These are phyloP conservation scores for Tetrastigma voinierianum DNA, from an alignment of 164 flowering plant species.

Conservation along the genomic window DNA sequence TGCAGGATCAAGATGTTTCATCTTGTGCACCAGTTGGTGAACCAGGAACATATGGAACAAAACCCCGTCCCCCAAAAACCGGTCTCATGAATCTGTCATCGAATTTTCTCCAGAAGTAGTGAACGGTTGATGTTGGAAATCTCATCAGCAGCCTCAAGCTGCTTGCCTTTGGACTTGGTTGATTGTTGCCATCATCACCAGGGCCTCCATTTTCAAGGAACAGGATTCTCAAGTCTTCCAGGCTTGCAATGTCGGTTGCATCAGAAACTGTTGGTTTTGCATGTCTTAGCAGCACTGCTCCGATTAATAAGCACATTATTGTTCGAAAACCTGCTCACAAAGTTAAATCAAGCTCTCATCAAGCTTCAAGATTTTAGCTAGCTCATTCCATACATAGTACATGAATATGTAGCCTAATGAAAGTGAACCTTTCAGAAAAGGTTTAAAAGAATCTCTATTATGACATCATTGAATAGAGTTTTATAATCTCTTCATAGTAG, in stretches of 20 bases:
- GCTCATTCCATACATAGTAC: background rate
- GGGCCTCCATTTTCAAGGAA: constrained; percentile 45
- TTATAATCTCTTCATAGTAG: background rate
- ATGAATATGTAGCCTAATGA: background rate
- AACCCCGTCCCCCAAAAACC: constrained; percentile 74
- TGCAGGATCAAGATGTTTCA: constrained; percentile 13
- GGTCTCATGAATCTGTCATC: constrained; percentile 83
- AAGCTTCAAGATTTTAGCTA: background rate
- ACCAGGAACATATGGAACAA: constrained; percentile 57
- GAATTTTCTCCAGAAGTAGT: constrained; percentile 78
- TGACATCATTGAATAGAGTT: background rate
- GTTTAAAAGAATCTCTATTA: too few species aligned
- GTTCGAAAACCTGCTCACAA: constrained; percentile 52
- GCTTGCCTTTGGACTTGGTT: constrained; percentile 18
- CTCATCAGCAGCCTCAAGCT: constrained; percentile 54
- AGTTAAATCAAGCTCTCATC: background rate
- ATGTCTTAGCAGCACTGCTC: constrained; percentile 34
- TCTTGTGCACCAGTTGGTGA: constrained; percentile 43
- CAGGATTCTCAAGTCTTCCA: constrained; percentile 46
- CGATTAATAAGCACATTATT: constrained; percentile 65
- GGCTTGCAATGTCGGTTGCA: constrained; percentile 40
- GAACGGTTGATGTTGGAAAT: constrained; percentile 62
- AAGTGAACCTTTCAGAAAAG: too few species aligned
- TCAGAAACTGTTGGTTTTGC: constrained; percentile 23
- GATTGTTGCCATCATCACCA: constrained; percentile 15